Evolutionary conservation across 2,329 filamentous ascomycete species (phyloP).

Genomic region (Tolypocladium tropicale): DNA sequence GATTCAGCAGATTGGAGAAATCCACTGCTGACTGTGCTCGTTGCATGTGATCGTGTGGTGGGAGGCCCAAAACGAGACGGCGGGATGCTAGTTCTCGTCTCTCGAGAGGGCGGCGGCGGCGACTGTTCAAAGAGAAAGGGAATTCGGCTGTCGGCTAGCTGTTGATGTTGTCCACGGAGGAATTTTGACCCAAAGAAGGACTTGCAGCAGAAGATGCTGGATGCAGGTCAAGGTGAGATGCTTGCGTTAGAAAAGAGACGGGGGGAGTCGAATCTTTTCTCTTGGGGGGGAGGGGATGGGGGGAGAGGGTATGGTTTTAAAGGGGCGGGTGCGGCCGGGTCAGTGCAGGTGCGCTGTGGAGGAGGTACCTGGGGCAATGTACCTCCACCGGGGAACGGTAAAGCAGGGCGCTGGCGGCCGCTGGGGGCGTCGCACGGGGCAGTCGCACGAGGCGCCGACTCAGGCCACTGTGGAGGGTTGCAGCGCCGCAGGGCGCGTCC

Average conservation of each 20-base stretch:
- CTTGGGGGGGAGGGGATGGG: conserved; percentile 8
- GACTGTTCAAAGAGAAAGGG: not conserved
- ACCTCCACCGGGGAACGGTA: conserved; percentile 4
- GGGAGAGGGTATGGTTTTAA: conserved; percentile 16
- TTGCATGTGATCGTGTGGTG: conserved; percentile 54
- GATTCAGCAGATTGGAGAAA: conserved; percentile 68
- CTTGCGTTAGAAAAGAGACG: conserved; percentile 9
- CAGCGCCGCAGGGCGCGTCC: not conserved
- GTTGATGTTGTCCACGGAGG: not conserved
- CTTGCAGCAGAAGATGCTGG: not conserved
- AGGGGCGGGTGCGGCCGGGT: conserved; percentile 22
- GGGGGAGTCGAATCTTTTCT: conserved; percentile 8
- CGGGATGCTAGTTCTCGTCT: not conserved
- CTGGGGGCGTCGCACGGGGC: not conserved
- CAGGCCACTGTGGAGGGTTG: not conserved
- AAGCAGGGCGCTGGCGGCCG: not conserved
- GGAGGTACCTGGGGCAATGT: conserved; percentile 3
- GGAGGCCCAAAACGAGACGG: not conserved
- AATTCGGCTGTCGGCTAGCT: not conserved
- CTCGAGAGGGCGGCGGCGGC: not conserved
- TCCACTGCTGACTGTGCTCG: conserved; percentile 62
- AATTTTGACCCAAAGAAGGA: not conserved
- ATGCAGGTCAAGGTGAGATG: conserved; percentile 2
- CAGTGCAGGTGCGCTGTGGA: conserved; percentile 8
- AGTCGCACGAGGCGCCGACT: not conserved